Evolutionary conservation across 2,329 filamentous ascomycete species (phyloP), one percentile per base, ranked within the genome.

Genomic region (Cercospora sp.): DNA sequence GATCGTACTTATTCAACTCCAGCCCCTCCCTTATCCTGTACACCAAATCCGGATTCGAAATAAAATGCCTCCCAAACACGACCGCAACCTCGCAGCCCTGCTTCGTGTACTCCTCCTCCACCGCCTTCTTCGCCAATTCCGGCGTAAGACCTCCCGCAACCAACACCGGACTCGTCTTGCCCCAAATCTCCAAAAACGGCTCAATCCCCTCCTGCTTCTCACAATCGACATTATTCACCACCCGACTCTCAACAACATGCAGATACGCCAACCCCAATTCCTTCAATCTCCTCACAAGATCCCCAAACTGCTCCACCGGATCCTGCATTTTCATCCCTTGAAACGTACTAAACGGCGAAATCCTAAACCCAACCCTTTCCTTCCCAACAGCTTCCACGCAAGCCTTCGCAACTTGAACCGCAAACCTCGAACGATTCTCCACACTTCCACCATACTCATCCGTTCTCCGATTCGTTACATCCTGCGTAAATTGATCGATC

Each of bases 261-360:
- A 89, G 75, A 71, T 87, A 91, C 0, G 87, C 83, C 6, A 91
- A 78, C 1, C 83, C 80, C 0, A 88, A 75, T 16, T 79, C 76
- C 42, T 81, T 83, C 3, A 87, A 77, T 59, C 84, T 81, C 26
- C 77, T 70, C 33, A 87, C 81, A 16, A 90, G 75, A 72, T 90
- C 81, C 0, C 79, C 79, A 73, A 90, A 91, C 67, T 91, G 88
- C 0, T 87, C 61, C 6, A 86, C 72, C 0, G 88, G 87, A 55
- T 91, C 82, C 0, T 75, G 68, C 86, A 90, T 90, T 39, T 80
- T 79, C 88, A 91, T 88, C 16, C 83, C 84, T 66, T 90, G 86
- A 78, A 87, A 90, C 0, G 78, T 77, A 57, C 83, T 85, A 77
- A 83, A 90, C 0, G 89, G 89, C 1, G 82, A 86, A 1, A 91